Conservation (phyloP, 164 flowering plant species). For the Cinnamomum micranthum region DNA sequence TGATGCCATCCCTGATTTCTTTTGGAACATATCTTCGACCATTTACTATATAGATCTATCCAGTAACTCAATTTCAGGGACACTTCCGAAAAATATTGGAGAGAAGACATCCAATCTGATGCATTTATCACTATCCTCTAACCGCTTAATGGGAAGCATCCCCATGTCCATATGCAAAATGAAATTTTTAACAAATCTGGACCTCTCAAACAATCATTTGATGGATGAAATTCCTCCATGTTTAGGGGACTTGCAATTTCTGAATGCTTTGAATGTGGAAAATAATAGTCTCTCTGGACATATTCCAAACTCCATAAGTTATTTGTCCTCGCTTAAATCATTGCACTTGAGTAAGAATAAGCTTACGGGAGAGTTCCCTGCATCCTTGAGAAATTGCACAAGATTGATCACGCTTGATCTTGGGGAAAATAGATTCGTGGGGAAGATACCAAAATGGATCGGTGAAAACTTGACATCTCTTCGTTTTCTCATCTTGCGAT, state of each 20-base stretch:
- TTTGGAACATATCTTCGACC: background rate
- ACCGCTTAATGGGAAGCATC: no score
- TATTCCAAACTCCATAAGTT: background rate
- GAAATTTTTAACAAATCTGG: no score
- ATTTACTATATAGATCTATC: background rate
- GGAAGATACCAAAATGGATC: background rate
- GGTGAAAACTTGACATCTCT: background rate
- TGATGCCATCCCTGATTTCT: background rate
- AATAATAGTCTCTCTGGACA: no score
- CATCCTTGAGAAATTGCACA: constrained; percentile 2
- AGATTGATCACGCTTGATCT: background rate
- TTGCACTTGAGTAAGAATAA: background rate
- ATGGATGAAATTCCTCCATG: background rate
- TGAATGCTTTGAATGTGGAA: no score
- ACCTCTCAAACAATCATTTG: background rate
- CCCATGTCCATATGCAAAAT: no score
- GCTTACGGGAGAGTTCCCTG: background rate
- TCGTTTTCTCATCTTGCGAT: background rate
- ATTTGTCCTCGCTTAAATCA: background rate
- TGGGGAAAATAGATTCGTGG: background rate
- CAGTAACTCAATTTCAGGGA: background rate
- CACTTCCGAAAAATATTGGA: background rate
- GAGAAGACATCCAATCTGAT: no score
- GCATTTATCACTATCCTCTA: no score
- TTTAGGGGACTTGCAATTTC: background rate